A percentile compares a stretch with the other conserved stretches of the same genome.
These are phyloP conservation scores for Phoma sp. DNA, from an alignment of 2,329 filamentous ascomycete species.

Conservation along the genomic window DNA sequence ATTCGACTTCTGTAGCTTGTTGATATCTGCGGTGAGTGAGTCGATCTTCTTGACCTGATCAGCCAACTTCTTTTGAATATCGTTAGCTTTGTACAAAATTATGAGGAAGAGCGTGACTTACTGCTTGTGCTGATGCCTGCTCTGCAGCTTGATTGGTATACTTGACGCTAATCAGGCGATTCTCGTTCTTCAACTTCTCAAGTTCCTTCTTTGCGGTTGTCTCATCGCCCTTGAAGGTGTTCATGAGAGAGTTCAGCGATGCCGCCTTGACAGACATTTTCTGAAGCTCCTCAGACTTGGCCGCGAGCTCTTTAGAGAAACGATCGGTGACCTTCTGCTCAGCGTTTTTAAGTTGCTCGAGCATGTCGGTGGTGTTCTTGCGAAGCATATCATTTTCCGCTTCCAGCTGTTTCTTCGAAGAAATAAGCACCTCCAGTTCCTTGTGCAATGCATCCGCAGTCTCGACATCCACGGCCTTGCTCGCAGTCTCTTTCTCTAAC, in stretches of 20 bases:
- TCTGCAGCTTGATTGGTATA: conserved; percentile 30
- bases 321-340: conserved; percentile 22
- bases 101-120: conserved; percentile 8
- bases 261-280: conserved; percentile 28
- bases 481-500: conserved; percentile 18
- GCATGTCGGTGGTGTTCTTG: conserved; percentile 17
- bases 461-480: conserved; percentile 15
- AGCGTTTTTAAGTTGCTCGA: conserved; percentile 22
- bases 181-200: conserved; percentile 28
- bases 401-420: conserved; percentile 25
- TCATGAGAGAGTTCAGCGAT: conserved; percentile 22
- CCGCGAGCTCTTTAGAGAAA: conserved; percentile 26
- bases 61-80: conserved; percentile 11
- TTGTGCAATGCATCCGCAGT: conserved; percentile 20
- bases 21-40: conserved; percentile 18
- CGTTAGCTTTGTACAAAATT: not conserved
- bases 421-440: conserved; percentile 21
- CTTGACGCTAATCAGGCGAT: conserved; percentile 25
- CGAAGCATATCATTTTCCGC: conserved; percentile 25
- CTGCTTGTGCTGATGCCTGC: conserved; percentile 26
- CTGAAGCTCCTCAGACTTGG: conserved; percentile 22
- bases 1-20: conserved; percentile 21
- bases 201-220: conserved; percentile 20
- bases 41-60: conserved; percentile 29
- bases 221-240: conserved; percentile 20